These are phyloP conservation scores for Seiridium cupressi DNA, from an alignment of 2,329 filamentous ascomycete species.

Conservation along the genomic window DNA sequence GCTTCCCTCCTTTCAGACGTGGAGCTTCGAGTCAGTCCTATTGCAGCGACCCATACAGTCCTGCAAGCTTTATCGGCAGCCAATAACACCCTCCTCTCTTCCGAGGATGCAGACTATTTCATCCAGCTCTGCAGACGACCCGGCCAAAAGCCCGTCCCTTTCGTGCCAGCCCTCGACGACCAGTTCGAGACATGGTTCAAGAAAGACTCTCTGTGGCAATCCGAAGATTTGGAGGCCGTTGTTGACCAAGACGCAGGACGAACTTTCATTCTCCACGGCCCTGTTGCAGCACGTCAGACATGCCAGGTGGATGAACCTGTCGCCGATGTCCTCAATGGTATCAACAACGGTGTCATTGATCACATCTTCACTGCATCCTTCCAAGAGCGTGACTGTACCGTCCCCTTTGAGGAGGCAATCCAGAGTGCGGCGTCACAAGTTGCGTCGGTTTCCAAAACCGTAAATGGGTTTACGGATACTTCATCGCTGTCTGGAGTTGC, in stretches of 20 bases:
- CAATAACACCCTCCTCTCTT: slow-evolving; percentile 14
- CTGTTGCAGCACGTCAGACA: slow-evolving; percentile 26
- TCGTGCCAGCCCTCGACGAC: slow-evolving; percentile 31
- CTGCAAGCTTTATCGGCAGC: slow-evolving; percentile 11
- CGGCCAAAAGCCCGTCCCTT: slow-evolving; percentile 32
- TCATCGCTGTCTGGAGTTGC: slow-evolving; percentile 37
- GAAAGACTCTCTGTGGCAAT: slow-evolving; percentile 38
- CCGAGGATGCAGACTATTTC: slow-evolving; percentile 25
- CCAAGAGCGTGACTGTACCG: slow-evolving; percentile 39
- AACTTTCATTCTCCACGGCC: slow-evolving; percentile 33
- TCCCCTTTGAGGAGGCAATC: slow-evolving; percentile 68
- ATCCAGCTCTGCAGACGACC: slow-evolving; percentile 24
- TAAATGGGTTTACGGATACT: background rate
- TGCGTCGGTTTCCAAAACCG: background rate
- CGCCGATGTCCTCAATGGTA: slow-evolving; percentile 24
- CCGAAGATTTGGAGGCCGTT: slow-evolving; percentile 33
- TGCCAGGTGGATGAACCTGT: slow-evolving; percentile 21
- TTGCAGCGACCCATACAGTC: slow-evolving; percentile 1
- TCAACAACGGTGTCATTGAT: slow-evolving; percentile 16
- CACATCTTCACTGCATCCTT: slow-evolving; percentile 1
- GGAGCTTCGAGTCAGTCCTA: slow-evolving; percentile 1
- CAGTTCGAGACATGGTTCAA: slow-evolving; percentile 37
- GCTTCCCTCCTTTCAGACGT: slow-evolving; percentile 4
- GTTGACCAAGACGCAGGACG: slow-evolving; percentile 29
- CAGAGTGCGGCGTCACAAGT: slow-evolving; percentile 33